These are phyloP conservation scores for Taphrina communis DNA, from an alignment of 1,139 yeast genomes.

Conservation along the genomic window DNA sequence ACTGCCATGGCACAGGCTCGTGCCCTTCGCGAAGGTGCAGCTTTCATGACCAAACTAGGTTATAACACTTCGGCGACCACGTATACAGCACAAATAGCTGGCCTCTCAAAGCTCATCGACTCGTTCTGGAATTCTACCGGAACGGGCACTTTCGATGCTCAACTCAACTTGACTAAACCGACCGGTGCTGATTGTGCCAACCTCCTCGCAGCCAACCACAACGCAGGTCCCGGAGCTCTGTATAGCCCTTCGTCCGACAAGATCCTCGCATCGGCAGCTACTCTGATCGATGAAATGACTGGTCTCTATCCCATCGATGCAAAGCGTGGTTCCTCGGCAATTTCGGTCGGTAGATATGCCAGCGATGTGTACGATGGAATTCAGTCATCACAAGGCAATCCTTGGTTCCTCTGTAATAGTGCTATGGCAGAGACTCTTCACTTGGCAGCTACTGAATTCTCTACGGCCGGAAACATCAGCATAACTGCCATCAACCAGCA, in stretches of 20 bases:
- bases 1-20: conserved; percentile 75
- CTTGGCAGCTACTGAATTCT: conserved; percentile 40
- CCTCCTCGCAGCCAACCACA: conserved; percentile 64
- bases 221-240: conserved; percentile 45
- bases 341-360: conserved; percentile 80
- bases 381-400: conserved; percentile 70
- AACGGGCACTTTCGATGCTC: conserved; percentile 60
- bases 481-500: conserved; percentile 26
- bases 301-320: conserved; percentile 76
- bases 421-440: conserved; percentile 70
- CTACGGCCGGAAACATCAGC: conserved; percentile 15
- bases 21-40: conserved; percentile 67
- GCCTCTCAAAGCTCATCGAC: conserved; percentile 51
- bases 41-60: conserved; percentile 55
- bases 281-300: conserved; percentile 70
- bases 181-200: conserved; percentile 82
- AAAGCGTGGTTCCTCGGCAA: conserved; percentile 64
- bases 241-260: conserved; percentile 51
- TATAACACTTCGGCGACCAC: conserved; percentile 52
- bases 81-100: conserved; percentile 54
- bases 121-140: conserved; percentile 56
- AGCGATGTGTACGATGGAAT: conserved; percentile 88
- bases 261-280: conserved; percentile 49
- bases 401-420: conserved; percentile 91
- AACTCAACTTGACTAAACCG: conserved; percentile 52